These are phyloP conservation scores for Tolypocladium pustulatum DNA, from an alignment of 2,329 filamentous ascomycete species.

Conservation along the genomic window DNA sequence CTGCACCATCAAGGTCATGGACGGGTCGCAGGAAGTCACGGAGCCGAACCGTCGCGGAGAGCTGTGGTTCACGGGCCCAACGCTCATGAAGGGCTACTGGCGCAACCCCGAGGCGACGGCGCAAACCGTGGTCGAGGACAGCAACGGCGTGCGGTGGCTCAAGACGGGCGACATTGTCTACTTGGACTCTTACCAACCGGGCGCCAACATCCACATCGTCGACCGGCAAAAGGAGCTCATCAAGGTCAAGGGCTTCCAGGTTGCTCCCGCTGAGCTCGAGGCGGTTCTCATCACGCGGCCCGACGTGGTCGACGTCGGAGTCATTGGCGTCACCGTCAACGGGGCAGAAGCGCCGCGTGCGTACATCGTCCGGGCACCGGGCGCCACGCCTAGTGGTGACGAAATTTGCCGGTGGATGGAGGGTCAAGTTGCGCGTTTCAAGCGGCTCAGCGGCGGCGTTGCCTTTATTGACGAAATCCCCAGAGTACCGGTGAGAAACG, in stretches of 20 bases:
- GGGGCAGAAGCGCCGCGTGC: slow-evolving; percentile 52
- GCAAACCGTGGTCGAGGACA: slow-evolving; percentile 57
- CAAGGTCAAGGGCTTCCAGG: slow-evolving; percentile 50
- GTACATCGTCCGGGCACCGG: slow-evolving; percentile 38
- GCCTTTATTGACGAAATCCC: neutral
- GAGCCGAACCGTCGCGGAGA: slow-evolving; percentile 63
- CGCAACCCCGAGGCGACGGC: slow-evolving; percentile 70
- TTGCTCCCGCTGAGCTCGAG: slow-evolving; percentile 43
- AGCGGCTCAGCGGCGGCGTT: neutral
- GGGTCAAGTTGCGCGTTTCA: slow-evolving; percentile 1
- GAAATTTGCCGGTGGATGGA: slow-evolving; percentile 5
- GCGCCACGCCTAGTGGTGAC: slow-evolving; percentile 4
- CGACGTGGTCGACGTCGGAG: slow-evolving; percentile 50
- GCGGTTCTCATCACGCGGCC: slow-evolving; percentile 24
- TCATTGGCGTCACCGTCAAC: slow-evolving; percentile 47
- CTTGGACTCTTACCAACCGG: slow-evolving; percentile 60
- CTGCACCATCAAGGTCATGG: neutral
- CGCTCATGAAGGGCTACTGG: slow-evolving; percentile 67
- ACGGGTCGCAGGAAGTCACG: slow-evolving; percentile 40
- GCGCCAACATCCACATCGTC: slow-evolving; percentile 53
- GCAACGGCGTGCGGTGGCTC: slow-evolving; percentile 56
- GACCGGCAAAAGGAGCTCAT: slow-evolving; percentile 61
- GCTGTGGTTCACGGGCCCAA: slow-evolving; percentile 64
- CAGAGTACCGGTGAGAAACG: neutral
- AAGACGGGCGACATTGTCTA: slow-evolving; percentile 73